Evolutionary conservation across 176 grass and related monocot species (phyloP), one percentile per base, ranked within the genome.

Genomic region (Triticum dicoccoides): DNA sequence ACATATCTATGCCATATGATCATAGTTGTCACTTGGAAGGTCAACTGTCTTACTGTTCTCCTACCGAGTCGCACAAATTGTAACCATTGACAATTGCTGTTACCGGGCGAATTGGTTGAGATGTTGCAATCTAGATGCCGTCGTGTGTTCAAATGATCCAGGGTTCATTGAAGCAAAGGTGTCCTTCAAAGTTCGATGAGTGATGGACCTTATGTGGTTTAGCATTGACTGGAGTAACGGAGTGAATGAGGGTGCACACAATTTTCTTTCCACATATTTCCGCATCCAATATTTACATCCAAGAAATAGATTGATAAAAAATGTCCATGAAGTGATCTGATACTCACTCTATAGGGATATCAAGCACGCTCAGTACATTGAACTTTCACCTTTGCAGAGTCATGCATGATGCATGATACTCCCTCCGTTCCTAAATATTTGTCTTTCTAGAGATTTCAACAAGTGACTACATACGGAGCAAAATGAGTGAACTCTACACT

Each of bases 301-400:
- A 85, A 77, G 61, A 72, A 68, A 85, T 20, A 77, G 72, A 61
- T 10, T 82, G 64, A 52, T 81, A 45, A 51, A 80, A 76, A 37
- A 76, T 84, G 80, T 87, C 68, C 76, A 91, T 76, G 69, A 91
- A 87, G 76, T 69, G 81, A 84, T 87, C 61, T 91, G 25, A 47
- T 69, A 47, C 61, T 44, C 47, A 47, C 47, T 73, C 44, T 11
- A n/a, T 87, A 81, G 69, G 81, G 61, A 84, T 82, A 91, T 84
- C 3, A 75, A 87, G 76, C 69, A 37, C 80, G 69, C 73, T 59
- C 81, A 34, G 76, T 84, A 66, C 41, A 21, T 83, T 68, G 75
- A 83, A 80, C 80, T 84, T 47, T 65, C 41, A 84, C 47, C 80
- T 74, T 18, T 80, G 47, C 27, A 80, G 25, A 38, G 41, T 38